These are phyloP conservation scores for Thermothielavioides terrestris DNA, from an alignment of 495 filamentous ascomycete genomes.

Conservation along the genomic window DNA sequence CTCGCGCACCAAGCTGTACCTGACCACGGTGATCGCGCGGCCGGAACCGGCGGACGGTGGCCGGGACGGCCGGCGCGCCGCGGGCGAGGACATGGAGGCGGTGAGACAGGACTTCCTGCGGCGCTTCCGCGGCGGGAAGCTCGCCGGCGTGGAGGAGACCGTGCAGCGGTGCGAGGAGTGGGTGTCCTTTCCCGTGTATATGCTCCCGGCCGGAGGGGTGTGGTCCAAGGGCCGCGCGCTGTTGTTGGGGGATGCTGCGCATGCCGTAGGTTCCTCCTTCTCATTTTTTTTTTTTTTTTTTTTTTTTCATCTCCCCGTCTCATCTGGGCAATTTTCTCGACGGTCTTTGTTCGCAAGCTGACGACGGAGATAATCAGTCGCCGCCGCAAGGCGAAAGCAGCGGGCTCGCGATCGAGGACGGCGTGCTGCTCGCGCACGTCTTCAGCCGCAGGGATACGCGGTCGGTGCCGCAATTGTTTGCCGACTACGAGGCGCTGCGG, in stretches of 20 bases:
- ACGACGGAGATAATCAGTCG: conserved; percentile 35
- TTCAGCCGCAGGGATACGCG: conserved; percentile 25
- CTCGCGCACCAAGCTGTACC: conserved; percentile 38
- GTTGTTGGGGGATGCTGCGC: conserved; percentile 47
- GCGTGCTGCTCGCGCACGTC: conserved; percentile 47
- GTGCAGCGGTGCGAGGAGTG: conserved; percentile 43
- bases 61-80: conserved; percentile 42
- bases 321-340: no score
- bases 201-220: conserved; percentile 40
- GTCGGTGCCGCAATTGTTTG: conserved; percentile 37
- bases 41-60: conserved; percentile 34
- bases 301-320: no score
- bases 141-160: conserved; percentile 44
- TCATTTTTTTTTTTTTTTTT: no score
- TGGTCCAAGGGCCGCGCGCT: conserved; percentile 41
- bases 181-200: conserved; percentile 54
- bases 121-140: conserved; percentile 37
- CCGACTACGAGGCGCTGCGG: conserved; percentile 44
- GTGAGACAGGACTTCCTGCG: conserved; percentile 35
- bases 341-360: not conserved
- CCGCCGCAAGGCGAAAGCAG: conserved; percentile 54
- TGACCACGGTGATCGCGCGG: conserved; percentile 45
- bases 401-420: conserved; percentile 54
- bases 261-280: conserved; percentile 52
- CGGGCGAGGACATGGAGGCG: conserved; percentile 30